Conservation (phyloP, 305 asterid species). For the Solanum hybrid region DNA sequence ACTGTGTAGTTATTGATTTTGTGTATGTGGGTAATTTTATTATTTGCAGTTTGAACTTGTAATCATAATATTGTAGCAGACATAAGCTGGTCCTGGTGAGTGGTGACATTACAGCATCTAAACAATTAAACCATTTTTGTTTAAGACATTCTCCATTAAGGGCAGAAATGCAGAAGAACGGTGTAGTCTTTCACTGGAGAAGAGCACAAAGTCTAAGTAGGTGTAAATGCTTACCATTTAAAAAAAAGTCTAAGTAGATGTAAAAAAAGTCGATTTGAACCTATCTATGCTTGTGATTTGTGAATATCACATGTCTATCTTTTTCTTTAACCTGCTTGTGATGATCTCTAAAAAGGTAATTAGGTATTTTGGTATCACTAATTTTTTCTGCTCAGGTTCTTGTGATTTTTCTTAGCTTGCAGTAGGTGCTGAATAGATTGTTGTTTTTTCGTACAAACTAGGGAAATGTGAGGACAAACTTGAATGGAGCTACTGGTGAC, state of each 20-base stretch:
- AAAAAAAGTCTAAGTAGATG: neutral
- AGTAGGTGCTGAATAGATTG: neutral
- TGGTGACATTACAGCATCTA: neutral
- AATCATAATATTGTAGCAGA: neutral
- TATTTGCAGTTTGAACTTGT: neutral
- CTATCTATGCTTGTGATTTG: neutral
- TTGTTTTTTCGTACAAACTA: conserved; percentile 8
- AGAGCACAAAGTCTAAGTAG: neutral
- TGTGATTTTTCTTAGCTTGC: conserved; percentile 1
- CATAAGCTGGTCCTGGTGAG: neutral
- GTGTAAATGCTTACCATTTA: neutral
- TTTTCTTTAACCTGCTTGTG: neutral
- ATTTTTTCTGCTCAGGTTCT: neutral
- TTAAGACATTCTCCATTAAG: neutral
- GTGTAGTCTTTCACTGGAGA: neutral
- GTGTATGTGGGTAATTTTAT: neutral
- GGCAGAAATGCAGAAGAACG: neutral
- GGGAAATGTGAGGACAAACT: conserved; percentile 27
- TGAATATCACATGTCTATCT: neutral
- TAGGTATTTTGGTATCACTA: neutral
- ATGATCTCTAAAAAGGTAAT: neutral
- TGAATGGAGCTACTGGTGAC: conserved; percentile 23
- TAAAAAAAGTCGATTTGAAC: neutral
- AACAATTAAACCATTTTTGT: neutral
- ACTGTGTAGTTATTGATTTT: neutral